A percentile compares a stretch with the other conserved stretches of the same genome.
Evolutionary conservation across 306 rosid species (phyloP).

Genomic region (Trichosanthes truncata): DNA sequence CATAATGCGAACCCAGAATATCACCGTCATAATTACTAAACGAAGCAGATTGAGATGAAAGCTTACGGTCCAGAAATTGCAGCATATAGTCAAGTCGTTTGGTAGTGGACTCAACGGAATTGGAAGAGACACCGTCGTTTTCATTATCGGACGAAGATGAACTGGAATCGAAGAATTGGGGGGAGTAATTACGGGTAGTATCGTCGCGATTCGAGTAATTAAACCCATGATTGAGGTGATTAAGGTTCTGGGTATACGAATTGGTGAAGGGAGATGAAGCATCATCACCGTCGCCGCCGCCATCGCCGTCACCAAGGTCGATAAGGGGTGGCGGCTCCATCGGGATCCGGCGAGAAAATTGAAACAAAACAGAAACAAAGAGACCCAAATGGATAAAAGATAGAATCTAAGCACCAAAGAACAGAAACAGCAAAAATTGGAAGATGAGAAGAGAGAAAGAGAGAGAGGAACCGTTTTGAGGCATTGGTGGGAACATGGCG

Average conservation of each 20-base stretch:
- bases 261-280: constrained; percentile 1
- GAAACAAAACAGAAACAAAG: neutral
- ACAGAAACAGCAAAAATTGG: neutral
- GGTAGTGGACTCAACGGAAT: constrained; percentile 54
- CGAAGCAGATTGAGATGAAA: constrained; percentile 19
- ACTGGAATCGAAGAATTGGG: constrained; percentile 3
- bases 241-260: constrained; percentile 6
- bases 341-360: constrained; percentile 3
- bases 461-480: neutral
- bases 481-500: neutral
- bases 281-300: neutral
- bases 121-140: constrained; percentile 32
- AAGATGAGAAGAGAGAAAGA: neutral
- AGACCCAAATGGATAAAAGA: neutral
- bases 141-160: constrained; percentile 37
- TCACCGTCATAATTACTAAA: neutral
- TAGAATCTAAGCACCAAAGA: neutral
- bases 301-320: constrained; percentile 12
- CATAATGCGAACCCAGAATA: neutral
- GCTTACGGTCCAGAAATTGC: constrained; percentile 80
- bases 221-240: constrained; percentile 10
- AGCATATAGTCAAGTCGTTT: constrained; percentile 80
- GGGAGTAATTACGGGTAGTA: neutral
- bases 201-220: constrained; percentile 13
- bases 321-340: constrained; percentile 15